Conservation (phyloP, 495 filamentous ascomycete species). For the Tirmania nivea region DNA sequence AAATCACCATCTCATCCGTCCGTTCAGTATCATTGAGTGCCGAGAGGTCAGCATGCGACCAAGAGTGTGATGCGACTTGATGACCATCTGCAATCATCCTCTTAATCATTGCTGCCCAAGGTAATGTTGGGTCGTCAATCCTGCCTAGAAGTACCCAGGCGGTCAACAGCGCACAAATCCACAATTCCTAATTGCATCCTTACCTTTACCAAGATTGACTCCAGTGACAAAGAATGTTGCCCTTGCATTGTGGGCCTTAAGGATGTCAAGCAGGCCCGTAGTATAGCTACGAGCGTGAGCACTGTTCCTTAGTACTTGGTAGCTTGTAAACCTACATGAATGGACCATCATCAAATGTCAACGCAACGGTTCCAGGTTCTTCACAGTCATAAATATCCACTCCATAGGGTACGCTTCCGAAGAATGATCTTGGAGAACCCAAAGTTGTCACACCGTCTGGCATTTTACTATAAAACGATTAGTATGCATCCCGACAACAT, state of each 20-base stretch:
- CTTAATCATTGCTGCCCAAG: slow-evolving; percentile 29
- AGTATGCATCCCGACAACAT: background rate
- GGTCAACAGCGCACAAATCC: background rate
- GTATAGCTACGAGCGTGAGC: slow-evolving; percentile 27
- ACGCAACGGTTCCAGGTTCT: slow-evolving; percentile 35
- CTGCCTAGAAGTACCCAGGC: background rate
- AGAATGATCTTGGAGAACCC: slow-evolving; percentile 25
- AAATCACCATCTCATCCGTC: slow-evolving; percentile 29
- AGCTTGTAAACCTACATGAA: slow-evolving; percentile 12
- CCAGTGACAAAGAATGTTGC: slow-evolving; percentile 57
- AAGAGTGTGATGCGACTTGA: slow-evolving; percentile 54
- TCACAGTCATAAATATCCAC: slow-evolving; percentile 39
- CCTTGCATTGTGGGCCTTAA: slow-evolving; percentile 38
- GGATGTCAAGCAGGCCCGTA: slow-evolving; percentile 38
- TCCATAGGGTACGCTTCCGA: slow-evolving; percentile 31
- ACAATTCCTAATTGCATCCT: slow-evolving; percentile 2
- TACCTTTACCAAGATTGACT: slow-evolving; percentile 39
- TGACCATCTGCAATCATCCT: slow-evolving; percentile 42
- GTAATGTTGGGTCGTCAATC: slow-evolving; percentile 28
- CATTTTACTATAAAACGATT: slow-evolving; percentile 6
- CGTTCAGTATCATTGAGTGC: slow-evolving; percentile 27
- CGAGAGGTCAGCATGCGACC: slow-evolving; percentile 45
- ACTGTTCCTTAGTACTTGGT: too few relatives aligned
- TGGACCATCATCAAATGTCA: slow-evolving; percentile 52
- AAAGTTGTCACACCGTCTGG: slow-evolving; percentile 34